Evolutionary conservation across 2,329 filamentous ascomycete species (phyloP).

Genomic region (Acrocalymma vagum): DNA sequence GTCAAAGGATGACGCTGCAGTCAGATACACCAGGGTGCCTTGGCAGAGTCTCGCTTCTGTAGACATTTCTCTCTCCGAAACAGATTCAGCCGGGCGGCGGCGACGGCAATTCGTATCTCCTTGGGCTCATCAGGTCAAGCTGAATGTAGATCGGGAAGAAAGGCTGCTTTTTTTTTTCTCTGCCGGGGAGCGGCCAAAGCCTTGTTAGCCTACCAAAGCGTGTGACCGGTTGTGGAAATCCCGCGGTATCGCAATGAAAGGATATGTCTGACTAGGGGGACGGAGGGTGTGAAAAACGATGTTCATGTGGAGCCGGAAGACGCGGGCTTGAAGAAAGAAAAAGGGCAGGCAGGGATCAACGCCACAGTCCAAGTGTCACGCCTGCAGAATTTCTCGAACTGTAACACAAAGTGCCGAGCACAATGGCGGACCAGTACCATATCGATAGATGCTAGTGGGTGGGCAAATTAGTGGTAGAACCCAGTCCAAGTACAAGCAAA

Average conservation of each 20-base stretch:
- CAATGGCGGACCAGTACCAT: too few relatives aligned
- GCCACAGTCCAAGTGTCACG: conserved; percentile 19
- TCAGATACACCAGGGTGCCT: conserved; percentile 19
- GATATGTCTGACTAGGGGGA: conserved; percentile 16
- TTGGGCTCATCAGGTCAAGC: conserved; percentile 2
- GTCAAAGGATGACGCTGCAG: conserved; percentile 19
- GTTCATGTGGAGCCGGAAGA: conserved; percentile 27
- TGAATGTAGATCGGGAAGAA: conserved; percentile 13
- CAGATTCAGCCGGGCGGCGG: conserved; percentile 24
- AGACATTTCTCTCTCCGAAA: conserved; percentile 20
- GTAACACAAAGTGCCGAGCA: conserved; percentile 18
- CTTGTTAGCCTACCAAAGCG: too few relatives aligned
- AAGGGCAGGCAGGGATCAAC: conserved; percentile 21
- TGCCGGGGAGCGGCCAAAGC: too few relatives aligned
- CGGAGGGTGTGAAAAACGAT: conserved; percentile 15
- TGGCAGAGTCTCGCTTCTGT: conserved; percentile 19
- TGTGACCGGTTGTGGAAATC: conserved; percentile 20
- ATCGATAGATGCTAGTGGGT: too few relatives aligned
- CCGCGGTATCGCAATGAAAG: conserved; percentile 19
- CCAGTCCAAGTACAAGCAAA: too few relatives aligned
- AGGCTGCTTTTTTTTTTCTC: too few relatives aligned
- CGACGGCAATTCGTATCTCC: conserved; percentile 17
- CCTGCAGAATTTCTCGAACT: conserved; percentile 18
- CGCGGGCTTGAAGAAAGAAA: conserved; percentile 20
- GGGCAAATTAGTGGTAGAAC: too few relatives aligned